Conservation (phyloP, 345 rosid species). For the Salix suchowensis region DNA sequence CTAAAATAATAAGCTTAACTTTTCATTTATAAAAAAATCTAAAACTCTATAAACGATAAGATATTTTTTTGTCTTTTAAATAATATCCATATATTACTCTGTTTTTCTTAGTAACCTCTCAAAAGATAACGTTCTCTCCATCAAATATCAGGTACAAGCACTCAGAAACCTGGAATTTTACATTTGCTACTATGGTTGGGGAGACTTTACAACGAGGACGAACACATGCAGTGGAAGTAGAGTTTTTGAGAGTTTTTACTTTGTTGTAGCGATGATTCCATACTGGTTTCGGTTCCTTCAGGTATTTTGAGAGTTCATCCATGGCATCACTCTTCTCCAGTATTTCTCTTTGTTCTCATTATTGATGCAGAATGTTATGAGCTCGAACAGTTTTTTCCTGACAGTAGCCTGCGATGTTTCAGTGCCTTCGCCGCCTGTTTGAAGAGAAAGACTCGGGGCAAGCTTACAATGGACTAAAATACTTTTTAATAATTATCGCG, state of each 20-base stretch:
- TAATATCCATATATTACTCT: too few relatives aligned
- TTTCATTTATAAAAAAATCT: too few relatives aligned
- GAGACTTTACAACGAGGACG: constrained; percentile 42
- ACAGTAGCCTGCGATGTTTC: background rate
- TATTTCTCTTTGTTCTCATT: too few relatives aligned
- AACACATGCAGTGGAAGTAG: constrained; percentile 46
- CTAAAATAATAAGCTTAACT: too few relatives aligned
- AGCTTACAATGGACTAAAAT: constrained; percentile 44
- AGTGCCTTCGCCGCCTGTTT: constrained; percentile 57
- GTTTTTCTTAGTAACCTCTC: too few relatives aligned
- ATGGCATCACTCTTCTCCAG: background rate
- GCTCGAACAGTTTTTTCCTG: background rate
- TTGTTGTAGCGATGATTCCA: constrained; percentile 56
- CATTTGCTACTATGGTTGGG: constrained; percentile 63
- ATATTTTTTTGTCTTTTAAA: too few relatives aligned
- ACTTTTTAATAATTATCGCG: constrained; percentile 56
- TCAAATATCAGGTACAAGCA: constrained; percentile 46
- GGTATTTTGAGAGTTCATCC: constrained; percentile 29
- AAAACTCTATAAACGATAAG: too few relatives aligned
- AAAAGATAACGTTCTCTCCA: too few relatives aligned
- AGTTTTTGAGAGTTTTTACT: constrained; percentile 38
- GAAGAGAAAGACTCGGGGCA: constrained; percentile 54
- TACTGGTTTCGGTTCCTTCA: constrained; percentile 69
- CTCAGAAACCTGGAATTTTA: constrained; percentile 54
- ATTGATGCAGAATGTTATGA: background rate